Evolutionary conservation across 1,284 basidiomycete species (phyloP).

Genomic region (Fomitopsis pinicola): DNA sequence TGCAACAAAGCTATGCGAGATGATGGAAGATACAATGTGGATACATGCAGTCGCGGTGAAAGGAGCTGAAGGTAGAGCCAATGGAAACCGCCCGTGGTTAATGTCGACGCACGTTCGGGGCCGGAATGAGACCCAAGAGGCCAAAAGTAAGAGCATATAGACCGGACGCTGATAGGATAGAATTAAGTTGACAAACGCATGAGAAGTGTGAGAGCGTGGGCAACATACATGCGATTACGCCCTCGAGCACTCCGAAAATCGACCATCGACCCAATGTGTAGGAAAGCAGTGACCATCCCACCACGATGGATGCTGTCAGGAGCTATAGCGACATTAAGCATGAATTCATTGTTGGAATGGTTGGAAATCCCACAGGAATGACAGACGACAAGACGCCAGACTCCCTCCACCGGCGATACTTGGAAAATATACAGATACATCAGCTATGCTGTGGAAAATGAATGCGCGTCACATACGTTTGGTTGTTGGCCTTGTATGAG

Average conservation of each 20-base stretch:
- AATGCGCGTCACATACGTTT: conserved; percentile 45
- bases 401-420: conserved; percentile 30
- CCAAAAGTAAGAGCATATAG: conserved; percentile 68
- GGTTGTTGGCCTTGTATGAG: conserved; percentile 60
- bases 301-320: conserved; percentile 61
- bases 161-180: conserved; percentile 46
- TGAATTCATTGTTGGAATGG: background rate
- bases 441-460: background rate
- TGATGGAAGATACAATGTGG: background rate
- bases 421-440: background rate
- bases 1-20: background rate
- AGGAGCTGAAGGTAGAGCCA: background rate
- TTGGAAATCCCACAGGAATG: conserved; percentile 39
- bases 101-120: conserved; percentile 35
- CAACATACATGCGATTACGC: conserved; percentile 55
- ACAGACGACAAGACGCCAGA: conserved; percentile 54
- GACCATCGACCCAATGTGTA: conserved; percentile 63
- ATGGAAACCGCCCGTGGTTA: conserved; percentile 4
- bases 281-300: conserved; percentile 62
- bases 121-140: conserved; percentile 63
- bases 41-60: background rate
- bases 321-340: conserved; percentile 20
- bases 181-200: background rate
- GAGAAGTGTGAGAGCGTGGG: background rate
- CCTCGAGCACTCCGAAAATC: conserved; percentile 55